Conservation (phyloP, 129 eudicot species). For the Kitagawia praeruptora region DNA sequence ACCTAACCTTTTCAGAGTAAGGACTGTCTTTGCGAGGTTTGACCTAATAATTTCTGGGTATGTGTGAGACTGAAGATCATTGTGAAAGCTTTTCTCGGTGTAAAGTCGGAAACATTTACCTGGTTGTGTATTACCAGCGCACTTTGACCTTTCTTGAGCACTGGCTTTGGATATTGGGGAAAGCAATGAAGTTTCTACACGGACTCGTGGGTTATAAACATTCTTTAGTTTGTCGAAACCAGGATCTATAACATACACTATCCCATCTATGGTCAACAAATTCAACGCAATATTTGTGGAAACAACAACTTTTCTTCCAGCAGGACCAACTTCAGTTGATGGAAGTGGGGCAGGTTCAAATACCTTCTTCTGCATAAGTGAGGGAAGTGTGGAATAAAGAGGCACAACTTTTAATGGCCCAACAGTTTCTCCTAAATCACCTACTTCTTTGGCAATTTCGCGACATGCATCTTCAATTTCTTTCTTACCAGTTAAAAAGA, state of each 20-base stretch:
- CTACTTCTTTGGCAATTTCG: constrained; percentile 55
- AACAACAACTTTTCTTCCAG: constrained; percentile 82
- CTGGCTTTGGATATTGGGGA: constrained; percentile 92
- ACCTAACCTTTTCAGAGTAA: constrained; percentile 47
- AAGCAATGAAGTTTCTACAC: constrained; percentile 77
- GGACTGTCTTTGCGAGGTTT: constrained; percentile 70
- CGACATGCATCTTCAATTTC: constrained; percentile 92
- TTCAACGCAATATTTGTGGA: constrained; percentile 93
- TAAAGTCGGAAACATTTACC: constrained; percentile 89
- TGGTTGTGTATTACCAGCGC: constrained; percentile 96
- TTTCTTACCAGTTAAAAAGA: constrained; percentile 88
- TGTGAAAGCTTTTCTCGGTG: constrained; percentile 79
- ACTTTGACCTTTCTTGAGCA: constrained; percentile 89
- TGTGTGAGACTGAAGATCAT: constrained; percentile 85
- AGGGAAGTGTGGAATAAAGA: constrained; percentile 74
- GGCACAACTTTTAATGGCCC: constrained; percentile 88
- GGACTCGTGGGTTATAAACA: constrained; percentile 80
- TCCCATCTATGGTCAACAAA: constrained; percentile 80
- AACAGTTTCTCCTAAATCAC: constrained; percentile 62
- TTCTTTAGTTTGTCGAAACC: constrained; percentile 78
- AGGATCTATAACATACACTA: constrained; percentile 91
- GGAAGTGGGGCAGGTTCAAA: constrained; percentile 91
- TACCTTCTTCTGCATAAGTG: constrained; percentile 94
- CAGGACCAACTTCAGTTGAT: constrained; percentile 59
- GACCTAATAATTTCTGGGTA: constrained; percentile 89